Conservation (phyloP, 2,329 filamentous ascomycete species). For the Penicillium freii region DNA sequence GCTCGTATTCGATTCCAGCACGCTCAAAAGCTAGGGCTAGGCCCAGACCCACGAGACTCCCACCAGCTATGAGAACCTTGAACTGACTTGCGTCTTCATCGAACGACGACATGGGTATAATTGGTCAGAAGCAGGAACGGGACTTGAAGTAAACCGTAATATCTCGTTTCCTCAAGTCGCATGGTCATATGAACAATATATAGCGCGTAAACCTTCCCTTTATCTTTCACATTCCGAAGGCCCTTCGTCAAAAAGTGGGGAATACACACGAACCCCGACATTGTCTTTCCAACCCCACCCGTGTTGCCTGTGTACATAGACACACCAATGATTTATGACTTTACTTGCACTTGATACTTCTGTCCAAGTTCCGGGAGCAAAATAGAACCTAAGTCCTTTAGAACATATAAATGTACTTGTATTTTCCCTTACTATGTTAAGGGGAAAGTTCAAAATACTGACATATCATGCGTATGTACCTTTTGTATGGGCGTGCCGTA, state of each 20-base stretch:
- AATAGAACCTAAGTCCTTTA: not conserved
- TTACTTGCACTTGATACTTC: not conserved
- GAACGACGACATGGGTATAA: not conserved
- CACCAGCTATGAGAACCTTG: conserved; percentile 15
- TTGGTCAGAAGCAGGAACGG: not conserved
- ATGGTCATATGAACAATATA: not conserved
- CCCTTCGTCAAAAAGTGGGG: not conserved
- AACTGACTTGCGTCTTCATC: not conserved
- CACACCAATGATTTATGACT: not conserved
- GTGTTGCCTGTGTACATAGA: not conserved
- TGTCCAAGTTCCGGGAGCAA: not conserved
- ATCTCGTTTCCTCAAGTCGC: not conserved
- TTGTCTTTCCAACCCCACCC: too few relatives aligned
- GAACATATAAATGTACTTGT: not conserved
- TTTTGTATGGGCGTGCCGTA: not conserved
- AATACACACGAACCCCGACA: not conserved
- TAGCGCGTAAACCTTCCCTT: not conserved
- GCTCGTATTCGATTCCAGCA: conserved; percentile 13
- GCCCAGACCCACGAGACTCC: conserved; percentile 12
- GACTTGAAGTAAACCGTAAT: not conserved
- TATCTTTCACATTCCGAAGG: not conserved
- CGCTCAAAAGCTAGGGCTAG: conserved; percentile 12
- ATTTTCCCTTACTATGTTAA: not conserved
- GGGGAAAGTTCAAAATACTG: not conserved
- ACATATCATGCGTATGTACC: too few relatives aligned